Base-by-base conservation (phyloP, 108 stramenopile genomes). In the Mediolabrus comicus region DNA sequence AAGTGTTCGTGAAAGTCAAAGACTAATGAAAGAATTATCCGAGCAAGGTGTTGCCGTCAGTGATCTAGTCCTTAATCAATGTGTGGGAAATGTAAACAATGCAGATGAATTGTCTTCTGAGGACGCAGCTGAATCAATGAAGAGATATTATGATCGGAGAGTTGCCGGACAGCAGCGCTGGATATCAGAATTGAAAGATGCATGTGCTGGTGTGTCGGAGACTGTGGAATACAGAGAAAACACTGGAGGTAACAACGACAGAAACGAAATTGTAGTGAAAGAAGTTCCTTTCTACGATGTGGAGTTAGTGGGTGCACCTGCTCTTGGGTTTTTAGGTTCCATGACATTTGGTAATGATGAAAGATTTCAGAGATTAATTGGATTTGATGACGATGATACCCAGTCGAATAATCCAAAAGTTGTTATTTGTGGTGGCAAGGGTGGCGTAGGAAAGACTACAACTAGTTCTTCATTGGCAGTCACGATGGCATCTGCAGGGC, bases 371-470 rank as follows among this genome's bases (percentile, higher is more conserved):
- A 35, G 76, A 53, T 53, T 77, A 51, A 24, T 77, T 60, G 64
- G 70, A 78, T 75, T 68, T 84, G 41, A 91, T 84, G 85, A 84
- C 32, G 70, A 80, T 10, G 51, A 53, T 38, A 71, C 38, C 14
- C 52, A 64, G 22, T 38, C 58, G 4, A 61, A 76, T 54, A 79
- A 84, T 53, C 84, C 84, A 13, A 87, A 77, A 62, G 80, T 95
- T 24, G 67, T 95, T 17, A 92, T 95, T 58, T 91, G 90, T 58
- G 93, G 93, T n/a, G 93, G 93, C 10, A 95, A 95, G 63, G 95
- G 95, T 13, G 95, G 95, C 13, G 92, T 93, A 14, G 94, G 92
- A 9, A 93, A 96, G 46, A 98, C 94, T 4, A 94, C 96, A 11
- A 94, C 94, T 30, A 86, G 86, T 13, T 83, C 94, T 1, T 81